phyloP scores from a whole-genome alignment of 1,284 basidiomycete species.

The Ganoderma boninense region DNA sequence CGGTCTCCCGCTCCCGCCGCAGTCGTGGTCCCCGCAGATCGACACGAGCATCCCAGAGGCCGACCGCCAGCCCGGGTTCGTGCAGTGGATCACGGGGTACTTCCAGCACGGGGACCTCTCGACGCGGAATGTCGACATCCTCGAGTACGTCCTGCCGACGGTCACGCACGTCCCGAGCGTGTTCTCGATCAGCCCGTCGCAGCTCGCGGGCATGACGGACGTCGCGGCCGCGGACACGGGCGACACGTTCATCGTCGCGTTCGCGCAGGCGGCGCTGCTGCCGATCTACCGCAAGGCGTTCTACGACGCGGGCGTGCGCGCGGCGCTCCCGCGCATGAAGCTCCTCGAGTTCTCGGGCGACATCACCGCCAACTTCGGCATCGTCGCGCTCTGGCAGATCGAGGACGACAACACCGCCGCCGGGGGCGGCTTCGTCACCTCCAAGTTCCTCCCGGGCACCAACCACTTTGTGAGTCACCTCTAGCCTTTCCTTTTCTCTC shows the following conservation, averaged over 20 bases:
- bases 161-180: slow-evolving; percentile 4
- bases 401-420: background rate
- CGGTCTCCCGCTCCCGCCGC: background rate
- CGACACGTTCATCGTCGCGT: slow-evolving; percentile 27
- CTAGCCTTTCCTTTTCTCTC: no score
- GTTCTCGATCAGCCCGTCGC: slow-evolving; percentile 24
- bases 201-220: slow-evolving; percentile 16
- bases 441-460: background rate
- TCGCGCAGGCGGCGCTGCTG: background rate
- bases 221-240: slow-evolving; percentile 2
- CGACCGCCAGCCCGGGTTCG: slow-evolving; percentile 4
- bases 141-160: slow-evolving; percentile 2
- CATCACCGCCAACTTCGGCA: slow-evolving; percentile 6
- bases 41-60: slow-evolving; percentile 6
- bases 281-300: background rate
- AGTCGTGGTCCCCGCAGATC: slow-evolving; percentile 1
- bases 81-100: slow-evolving; percentile 40
- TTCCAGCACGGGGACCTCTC: slow-evolving; percentile 44
- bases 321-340: background rate
- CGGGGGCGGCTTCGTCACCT: background rate
- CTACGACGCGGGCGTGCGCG: background rate
- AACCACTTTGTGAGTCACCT: slow-evolving; percentile 2
- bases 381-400: slow-evolving; percentile 6
- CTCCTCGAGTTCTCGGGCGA: background rate
- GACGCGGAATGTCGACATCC: slow-evolving; percentile 34